phyloP scores from a whole-genome alignment of 352 stramenopile species.

The Hyaloperonospora arabidopsidis region DNA sequence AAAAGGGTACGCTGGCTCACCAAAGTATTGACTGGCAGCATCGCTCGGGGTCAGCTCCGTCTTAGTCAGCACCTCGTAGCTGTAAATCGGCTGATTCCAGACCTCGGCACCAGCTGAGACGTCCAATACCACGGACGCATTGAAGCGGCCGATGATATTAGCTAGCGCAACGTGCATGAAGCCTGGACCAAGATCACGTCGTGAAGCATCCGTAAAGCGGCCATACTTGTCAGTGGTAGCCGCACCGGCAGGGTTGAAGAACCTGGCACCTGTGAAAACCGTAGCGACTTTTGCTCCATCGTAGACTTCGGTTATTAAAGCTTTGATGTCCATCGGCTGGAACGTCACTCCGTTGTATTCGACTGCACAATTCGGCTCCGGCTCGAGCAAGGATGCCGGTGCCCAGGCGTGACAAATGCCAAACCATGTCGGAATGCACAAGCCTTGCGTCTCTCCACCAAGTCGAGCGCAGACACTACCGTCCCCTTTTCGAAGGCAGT shows the following conservation, averaged over 20 bases:
- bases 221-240: constrained; percentile 35
- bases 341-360: constrained; percentile 43
- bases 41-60: constrained; percentile 28
- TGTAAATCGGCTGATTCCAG: constrained; percentile 56
- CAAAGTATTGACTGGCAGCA: constrained; percentile 29
- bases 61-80: constrained; percentile 38
- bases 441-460: constrained; percentile 3
- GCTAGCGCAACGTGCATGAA: constrained; percentile 43
- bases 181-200: constrained; percentile 41
- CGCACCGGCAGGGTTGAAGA: constrained; percentile 14
- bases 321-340: constrained; percentile 45
- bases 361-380: constrained; percentile 37
- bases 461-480: too few relatives aligned
- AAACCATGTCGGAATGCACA: constrained; percentile 44
- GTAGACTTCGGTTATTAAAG: constrained; percentile 34
- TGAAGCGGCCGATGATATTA: constrained; percentile 45
- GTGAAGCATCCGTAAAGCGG: constrained; percentile 29
- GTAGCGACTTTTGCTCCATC: constrained; percentile 23
- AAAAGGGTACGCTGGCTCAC: constrained; percentile 41
- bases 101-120: constrained; percentile 28
- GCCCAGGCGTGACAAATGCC: constrained; percentile 51
- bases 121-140: constrained; percentile 39
- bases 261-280: constrained; percentile 40
- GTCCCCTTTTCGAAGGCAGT: too few relatives aligned
- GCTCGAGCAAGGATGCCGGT: constrained; percentile 32